Percentiles rank a stretch among this genome's conserved stretches.
Evolutionary conservation across 768 basidiomycete genomes (phyloP).

Genomic region (Pleurotus sapidus): DNA sequence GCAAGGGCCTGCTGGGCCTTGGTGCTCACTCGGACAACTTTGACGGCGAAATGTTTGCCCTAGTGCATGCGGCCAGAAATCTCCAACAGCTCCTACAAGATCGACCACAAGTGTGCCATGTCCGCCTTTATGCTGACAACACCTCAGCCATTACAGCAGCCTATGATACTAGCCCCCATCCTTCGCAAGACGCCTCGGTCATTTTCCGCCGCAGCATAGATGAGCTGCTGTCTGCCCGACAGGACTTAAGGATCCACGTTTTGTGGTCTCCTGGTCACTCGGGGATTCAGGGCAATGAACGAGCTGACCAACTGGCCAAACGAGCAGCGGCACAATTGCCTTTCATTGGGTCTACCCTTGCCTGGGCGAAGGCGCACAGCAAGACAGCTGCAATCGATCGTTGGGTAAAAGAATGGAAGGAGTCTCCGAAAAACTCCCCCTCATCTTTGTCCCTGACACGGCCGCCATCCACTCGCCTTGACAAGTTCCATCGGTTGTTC

Average conservation of each 20-base stretch:
- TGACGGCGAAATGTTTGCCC: conserved; percentile 24
- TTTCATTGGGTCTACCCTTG: conserved; percentile 10
- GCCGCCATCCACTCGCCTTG: too few relatives aligned
- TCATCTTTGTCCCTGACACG: too few relatives aligned
- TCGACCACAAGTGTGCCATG: conserved; percentile 13
- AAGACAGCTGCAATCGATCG: conserved; percentile 3
- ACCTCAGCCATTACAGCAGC: conserved; percentile 16
- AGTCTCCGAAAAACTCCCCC: too few relatives aligned
- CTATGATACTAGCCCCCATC: conserved; percentile 14
- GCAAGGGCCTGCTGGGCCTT: conserved; percentile 13
- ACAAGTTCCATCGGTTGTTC: too few relatives aligned
- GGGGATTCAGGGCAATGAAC: conserved; percentile 20
- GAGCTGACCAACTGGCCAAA: conserved; percentile 23
- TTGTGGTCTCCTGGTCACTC: conserved; percentile 21
- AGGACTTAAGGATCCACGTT: not conserved
- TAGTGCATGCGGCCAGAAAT: conserved; percentile 13
- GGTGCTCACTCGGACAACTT: conserved; percentile 23
- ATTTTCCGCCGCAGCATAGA: conserved; percentile 7
- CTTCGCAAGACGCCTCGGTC: conserved; percentile 13
- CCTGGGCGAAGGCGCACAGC: conserved; percentile 12
- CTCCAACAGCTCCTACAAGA: conserved; percentile 7
- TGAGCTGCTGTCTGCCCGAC: too few relatives aligned
- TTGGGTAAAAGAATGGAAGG: conserved; percentile 17
- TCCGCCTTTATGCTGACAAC: conserved; percentile 24
- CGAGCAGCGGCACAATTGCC: conserved; percentile 10